These are phyloP conservation scores for Aspergillus sp. DNA, from an alignment of 2,329 filamentous ascomycete genomes.

Conservation along the genomic window DNA sequence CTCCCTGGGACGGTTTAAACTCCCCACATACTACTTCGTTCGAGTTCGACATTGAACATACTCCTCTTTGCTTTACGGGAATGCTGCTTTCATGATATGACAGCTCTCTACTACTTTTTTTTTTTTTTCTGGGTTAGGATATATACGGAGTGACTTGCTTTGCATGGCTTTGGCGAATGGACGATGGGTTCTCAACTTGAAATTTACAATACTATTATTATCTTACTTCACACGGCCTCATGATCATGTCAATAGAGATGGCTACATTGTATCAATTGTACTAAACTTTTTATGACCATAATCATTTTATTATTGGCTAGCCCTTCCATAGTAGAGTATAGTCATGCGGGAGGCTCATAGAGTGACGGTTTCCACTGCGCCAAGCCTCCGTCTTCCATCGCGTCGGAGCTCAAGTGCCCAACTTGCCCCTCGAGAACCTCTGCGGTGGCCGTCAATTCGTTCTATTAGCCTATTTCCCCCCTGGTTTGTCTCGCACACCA, in stretches of 20 bases:
- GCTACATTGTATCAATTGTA: not conserved
- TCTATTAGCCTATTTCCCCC: not conserved
- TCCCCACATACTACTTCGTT: not conserved
- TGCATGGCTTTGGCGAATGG: constrained; percentile 32
- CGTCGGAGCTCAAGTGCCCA: not conserved
- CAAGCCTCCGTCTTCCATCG: not conserved
- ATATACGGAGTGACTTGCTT: constrained; percentile 8
- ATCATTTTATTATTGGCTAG: not conserved
- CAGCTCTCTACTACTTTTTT: not conserved
- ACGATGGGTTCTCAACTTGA: constrained; percentile 9
- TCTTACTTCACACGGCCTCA: constrained; percentile 9
- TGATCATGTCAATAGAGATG: constrained; percentile 17
- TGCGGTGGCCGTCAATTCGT: not conserved
- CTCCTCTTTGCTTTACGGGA: not conserved
- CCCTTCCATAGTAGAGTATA: not conserved
- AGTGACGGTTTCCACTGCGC: not conserved
- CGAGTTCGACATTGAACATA: not conserved
- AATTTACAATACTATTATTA: constrained; percentile 10
- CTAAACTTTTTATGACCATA: not conserved
- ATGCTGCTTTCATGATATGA: not conserved
- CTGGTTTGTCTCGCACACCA: not conserved
- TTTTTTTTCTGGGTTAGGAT: not conserved
- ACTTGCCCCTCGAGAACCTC: not conserved
- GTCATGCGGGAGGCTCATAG: not conserved
- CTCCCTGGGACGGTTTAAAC: constrained; percentile 17